Evolutionary conservation across 139 green algal genomes (phyloP), one percentile per base, ranked within the genome.

Genomic region (Mesotaenium endlicherianum): DNA sequence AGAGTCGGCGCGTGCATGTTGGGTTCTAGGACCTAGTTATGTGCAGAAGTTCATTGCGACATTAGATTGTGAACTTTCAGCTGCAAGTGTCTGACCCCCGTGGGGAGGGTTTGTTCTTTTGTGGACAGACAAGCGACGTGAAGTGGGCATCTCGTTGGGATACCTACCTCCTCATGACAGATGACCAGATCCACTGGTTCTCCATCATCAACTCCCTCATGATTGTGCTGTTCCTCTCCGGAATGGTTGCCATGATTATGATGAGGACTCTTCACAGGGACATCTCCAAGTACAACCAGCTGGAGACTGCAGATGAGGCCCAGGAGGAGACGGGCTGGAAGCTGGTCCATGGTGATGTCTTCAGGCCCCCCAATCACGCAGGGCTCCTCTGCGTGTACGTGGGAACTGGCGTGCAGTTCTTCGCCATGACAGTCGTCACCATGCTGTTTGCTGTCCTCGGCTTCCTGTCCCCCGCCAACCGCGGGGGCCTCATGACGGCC

Each of bases 241-340:
- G 93, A 80, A 99, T 99, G 95, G 94, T 99, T 20, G 96, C 95
- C 59, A 97, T 99, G 93, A 99, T 99, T 91, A 98, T 99, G 93
- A 88, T 97, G 87, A 91, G 96, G 72, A 98, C 94, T 1, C 92
- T 99, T 74, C 92, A 93, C 79, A 90, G 94, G 20, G 95, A 99
- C 83, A 98, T 99, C 87, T 93, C 92, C 11, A 94, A 95, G 88
- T 99, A 98, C 95, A 98, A 99, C 90, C 92, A 98, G 91, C 91
- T 99, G 60, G 95, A 98, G 86, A 93, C 92, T 11, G 90, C 85
- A 2, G 95, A 98, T 77, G 95, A 98, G 84, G 81, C 81, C 16
- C 75, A 96, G 87, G 95, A 98, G 84, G 96, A 98, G 89, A 97
- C 94, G 0, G 96, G 96, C 17, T 98, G 96, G 96, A 98, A 99